Conservation (phyloP, 495 filamentous ascomycete genomes). For the Letharia columbiana region DNA sequence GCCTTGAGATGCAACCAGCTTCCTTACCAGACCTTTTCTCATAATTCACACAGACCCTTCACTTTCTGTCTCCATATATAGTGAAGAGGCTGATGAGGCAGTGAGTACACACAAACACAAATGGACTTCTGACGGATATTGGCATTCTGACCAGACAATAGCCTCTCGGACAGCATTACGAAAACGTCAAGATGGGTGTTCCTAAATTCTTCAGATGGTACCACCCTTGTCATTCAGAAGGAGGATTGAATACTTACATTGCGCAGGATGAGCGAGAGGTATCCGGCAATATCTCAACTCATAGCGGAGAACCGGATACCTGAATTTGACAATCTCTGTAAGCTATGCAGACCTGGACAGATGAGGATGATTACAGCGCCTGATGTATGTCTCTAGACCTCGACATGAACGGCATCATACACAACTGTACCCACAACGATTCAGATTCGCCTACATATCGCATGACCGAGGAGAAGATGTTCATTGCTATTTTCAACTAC, state of each 20-base stretch:
- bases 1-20: not conserved
- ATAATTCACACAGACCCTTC: not conserved
- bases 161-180: slow-evolving; percentile 18
- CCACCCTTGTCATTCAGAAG: not conserved
- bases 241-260: slow-evolving; percentile 26
- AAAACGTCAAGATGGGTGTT: slow-evolving; percentile 59
- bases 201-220: slow-evolving; percentile 69
- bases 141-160: slow-evolving; percentile 13
- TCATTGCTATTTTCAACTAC: slow-evolving; percentile 99
- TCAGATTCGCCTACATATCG: slow-evolving; percentile 82
- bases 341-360: slow-evolving; percentile 3
- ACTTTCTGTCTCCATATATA: not conserved
- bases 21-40: not conserved
- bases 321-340: slow-evolving; percentile 89
- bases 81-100: slow-evolving; percentile 9
- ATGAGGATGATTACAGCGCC: not conserved
- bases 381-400: slow-evolving; percentile 74
- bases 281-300: slow-evolving; percentile 96
- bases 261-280: slow-evolving; percentile 96
- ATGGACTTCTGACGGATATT: not conserved
- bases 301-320: slow-evolving; percentile 99
- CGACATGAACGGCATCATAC: slow-evolving; percentile 99
- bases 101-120: not conserved
- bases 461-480: slow-evolving; percentile 97
- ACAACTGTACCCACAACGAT: slow-evolving; percentile 98